Conservation (phyloP, 441 rosid species). For the Capsella rubella region DNA sequence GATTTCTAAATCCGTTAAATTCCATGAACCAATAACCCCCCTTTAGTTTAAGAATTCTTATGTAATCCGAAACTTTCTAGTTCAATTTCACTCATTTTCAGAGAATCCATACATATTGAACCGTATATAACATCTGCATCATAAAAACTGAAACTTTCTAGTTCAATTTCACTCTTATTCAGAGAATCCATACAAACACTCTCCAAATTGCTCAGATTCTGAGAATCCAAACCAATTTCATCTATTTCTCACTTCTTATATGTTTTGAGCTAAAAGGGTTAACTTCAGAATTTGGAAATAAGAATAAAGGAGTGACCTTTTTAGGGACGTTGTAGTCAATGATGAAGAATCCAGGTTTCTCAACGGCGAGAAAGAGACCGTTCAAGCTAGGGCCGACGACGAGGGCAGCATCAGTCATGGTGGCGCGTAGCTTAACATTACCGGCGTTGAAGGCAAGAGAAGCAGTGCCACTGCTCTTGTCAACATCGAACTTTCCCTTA, state of each 20-base stretch:
- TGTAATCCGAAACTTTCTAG: too few species aligned
- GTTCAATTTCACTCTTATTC: too few species aligned
- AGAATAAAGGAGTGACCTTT: conserved; percentile 51
- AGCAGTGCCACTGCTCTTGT: conserved; percentile 63
- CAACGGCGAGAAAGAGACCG: conserved; percentile 74
- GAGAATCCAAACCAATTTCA: background rate
- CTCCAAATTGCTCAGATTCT: too few species aligned
- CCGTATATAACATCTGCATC: too few species aligned
- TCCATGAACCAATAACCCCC: too few species aligned
- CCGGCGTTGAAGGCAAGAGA: conserved; percentile 65
- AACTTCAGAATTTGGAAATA: background rate
- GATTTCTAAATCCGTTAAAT: too few species aligned
- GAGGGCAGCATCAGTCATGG: conserved; percentile 84
- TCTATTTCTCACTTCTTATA: background rate
- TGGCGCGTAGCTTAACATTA: conserved; percentile 76
- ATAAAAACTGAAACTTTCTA: too few species aligned
- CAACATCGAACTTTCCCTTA: conserved; percentile 75
- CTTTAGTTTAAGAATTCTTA: too few species aligned
- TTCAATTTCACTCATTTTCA: too few species aligned
- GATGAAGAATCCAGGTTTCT: conserved; percentile 88
- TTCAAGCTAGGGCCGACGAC: conserved; percentile 78
- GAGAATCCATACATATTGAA: too few species aligned
- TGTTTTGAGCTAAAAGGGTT: conserved; percentile 4
- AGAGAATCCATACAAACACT: background rate
- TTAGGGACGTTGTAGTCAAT: conserved; percentile 88